Percentiles rank a stretch among this genome's conserved stretches.
These are phyloP conservation scores for Chrysoporthe cubensis DNA, from an alignment of 2,329 filamentous ascomycete genomes.

Conservation along the genomic window DNA sequence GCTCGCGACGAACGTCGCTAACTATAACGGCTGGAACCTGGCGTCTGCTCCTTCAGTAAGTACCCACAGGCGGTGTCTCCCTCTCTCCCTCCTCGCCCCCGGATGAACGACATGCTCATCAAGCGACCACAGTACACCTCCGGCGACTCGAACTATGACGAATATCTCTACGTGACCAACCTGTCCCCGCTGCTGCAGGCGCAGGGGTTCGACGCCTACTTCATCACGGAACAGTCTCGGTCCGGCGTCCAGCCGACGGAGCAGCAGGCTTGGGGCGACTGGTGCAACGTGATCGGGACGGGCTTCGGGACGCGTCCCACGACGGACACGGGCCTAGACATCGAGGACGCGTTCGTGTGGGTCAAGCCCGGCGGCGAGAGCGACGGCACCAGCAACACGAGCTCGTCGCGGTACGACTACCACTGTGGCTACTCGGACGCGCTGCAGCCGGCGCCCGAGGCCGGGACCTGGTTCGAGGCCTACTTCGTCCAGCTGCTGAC, in stretches of 20 bases:
- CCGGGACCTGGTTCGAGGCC: slow-evolving; percentile 69
- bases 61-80: neutral
- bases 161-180: slow-evolving; percentile 61
- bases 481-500: slow-evolving; percentile 61
- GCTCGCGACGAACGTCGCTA: slow-evolving; percentile 60
- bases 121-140: slow-evolving; percentile 41
- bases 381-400: slow-evolving; percentile 53
- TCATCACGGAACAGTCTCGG: slow-evolving; percentile 58
- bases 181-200: slow-evolving; percentile 65
- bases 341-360: slow-evolving; percentile 71
- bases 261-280: slow-evolving; percentile 64
- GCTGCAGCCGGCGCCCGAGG: slow-evolving; percentile 69
- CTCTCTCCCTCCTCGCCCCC: no score
- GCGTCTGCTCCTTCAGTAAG: slow-evolving; percentile 41
- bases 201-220: slow-evolving; percentile 49
- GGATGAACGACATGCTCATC: neutral
- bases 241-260: slow-evolving; percentile 62
- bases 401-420: slow-evolving; percentile 54
- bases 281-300: slow-evolving; percentile 65
- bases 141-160: slow-evolving; percentile 55
- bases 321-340: slow-evolving; percentile 60
- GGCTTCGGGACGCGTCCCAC: slow-evolving; percentile 66
- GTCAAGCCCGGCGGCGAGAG: slow-evolving; percentile 69
- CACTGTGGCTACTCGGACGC: slow-evolving; percentile 57
- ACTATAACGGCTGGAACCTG: slow-evolving; percentile 57